These are phyloP conservation scores for Dryas drummondii DNA, from an alignment of 306 rosid species.

Conservation along the genomic window DNA sequence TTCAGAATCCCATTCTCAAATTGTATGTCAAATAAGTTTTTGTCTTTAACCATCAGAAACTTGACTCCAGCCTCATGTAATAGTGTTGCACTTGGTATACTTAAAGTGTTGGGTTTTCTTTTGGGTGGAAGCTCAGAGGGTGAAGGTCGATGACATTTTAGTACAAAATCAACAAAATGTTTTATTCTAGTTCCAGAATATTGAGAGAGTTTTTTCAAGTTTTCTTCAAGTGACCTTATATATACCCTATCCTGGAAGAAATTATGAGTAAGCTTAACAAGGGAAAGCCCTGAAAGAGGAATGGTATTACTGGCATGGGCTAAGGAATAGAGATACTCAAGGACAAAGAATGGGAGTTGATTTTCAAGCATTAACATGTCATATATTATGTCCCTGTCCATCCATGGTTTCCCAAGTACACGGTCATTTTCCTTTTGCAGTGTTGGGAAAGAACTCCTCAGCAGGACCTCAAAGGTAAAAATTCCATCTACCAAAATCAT, in stretches of 20 bases:
- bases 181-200: neutral
- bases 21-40: constrained; percentile 16
- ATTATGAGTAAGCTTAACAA: neutral
- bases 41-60: constrained; percentile 11
- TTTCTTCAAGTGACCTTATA: neutral
- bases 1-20: constrained; percentile 13
- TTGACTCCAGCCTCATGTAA: constrained; percentile 11
- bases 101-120: constrained; percentile 8
- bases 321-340: constrained; percentile 26
- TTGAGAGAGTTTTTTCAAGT: neutral
- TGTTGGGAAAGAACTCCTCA: neutral
- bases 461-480: constrained; percentile 30
- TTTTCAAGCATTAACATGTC: constrained; percentile 40
- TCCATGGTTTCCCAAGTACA: constrained; percentile 32
- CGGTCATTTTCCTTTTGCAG: constrained; percentile 28
- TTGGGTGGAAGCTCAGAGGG: neutral
- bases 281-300: neutral
- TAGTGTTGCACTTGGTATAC: constrained; percentile 22
- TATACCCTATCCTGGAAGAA: constrained; percentile 2
- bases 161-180: constrained; percentile 14
- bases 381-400: constrained; percentile 18
- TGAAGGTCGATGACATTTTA: constrained; percentile 14
- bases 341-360: constrained; percentile 42
- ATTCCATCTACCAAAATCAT: constrained; percentile 14
- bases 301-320: neutral